Conservation (phyloP, 495 filamentous ascomycete genomes). For the Hypoxylon fragiforme region DNA sequence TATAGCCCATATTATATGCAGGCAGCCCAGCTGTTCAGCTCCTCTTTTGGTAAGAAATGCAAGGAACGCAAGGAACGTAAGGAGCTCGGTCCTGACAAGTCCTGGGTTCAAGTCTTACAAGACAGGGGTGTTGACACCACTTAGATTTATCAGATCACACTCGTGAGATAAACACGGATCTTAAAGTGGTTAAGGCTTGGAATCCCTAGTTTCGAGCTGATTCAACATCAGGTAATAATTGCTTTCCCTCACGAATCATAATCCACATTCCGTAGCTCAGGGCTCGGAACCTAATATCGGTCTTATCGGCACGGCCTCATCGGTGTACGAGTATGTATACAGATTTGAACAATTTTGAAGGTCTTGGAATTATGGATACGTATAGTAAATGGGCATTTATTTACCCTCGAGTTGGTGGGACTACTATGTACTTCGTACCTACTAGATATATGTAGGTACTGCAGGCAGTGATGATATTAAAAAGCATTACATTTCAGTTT, state of each 20-base stretch:
- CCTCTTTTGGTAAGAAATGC: constrained; percentile 9
- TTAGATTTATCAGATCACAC: constrained; percentile 34
- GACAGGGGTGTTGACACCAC: constrained; percentile 22
- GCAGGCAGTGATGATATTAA: no score
- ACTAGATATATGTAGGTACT: no score
- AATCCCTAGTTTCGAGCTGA: constrained; percentile 25
- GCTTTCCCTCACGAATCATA: constrained; percentile 19
- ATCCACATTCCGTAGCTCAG: constrained; percentile 3
- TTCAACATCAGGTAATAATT: constrained; percentile 34
- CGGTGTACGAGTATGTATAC: constrained; percentile 18
- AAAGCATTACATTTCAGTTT: no score
- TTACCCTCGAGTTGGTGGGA: no score
- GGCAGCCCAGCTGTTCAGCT: no score
- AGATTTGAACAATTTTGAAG: background rate
- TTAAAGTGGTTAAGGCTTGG: constrained; percentile 13
- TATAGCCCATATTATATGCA: no score
- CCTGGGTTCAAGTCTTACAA: constrained; percentile 25
- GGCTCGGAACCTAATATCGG: constrained; percentile 28
- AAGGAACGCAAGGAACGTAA: background rate
- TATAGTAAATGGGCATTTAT: no score
- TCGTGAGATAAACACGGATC: constrained; percentile 24
- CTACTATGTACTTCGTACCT: no score
- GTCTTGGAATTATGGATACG: background rate
- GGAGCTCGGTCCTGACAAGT: constrained; percentile 10
- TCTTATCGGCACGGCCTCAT: constrained; percentile 12